Base-by-base conservation (phyloP, 192 early-diverging fungal species). In the Umbelopsis sp. region DNA sequence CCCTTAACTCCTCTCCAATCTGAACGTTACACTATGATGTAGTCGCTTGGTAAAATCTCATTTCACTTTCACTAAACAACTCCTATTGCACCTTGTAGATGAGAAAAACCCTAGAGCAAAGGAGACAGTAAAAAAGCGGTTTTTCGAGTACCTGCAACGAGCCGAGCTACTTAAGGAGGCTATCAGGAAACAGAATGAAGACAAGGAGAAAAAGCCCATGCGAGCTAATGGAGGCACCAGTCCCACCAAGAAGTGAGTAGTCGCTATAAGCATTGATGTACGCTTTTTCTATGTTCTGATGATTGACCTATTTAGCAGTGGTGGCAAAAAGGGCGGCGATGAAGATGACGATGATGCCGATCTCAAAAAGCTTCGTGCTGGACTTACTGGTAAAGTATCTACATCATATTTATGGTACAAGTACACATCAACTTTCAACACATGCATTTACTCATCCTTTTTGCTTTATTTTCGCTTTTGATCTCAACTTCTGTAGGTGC, bases 161-260 rank as follows among this genome's bases (percentile, higher is more conserved):
- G 96, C 97, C 10, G 96, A 99, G 76, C 90, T 91, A 78, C 86
- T 99, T 68, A 98, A 97, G 77, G 93, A 94, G 33, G 92, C 90
- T 79, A 81, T 98, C 27, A 52, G 78, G 50, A 90, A 91, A 66
- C 67, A 89, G 76, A 86, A 88, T 52, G 90, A 95, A 27, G 90
- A 87, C 58, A 76, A 80, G 45, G 81, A 83, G 61, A 83, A 82
- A 23, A 88, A 88, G 51, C 86, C 91, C 20, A 86, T 91, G 49
- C 77, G 82, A 25, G 87, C 85, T 6, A 82, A 87, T 55, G 86
- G 85, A 49, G 71, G 83, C 11, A 76, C 77, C 22, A 66, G 75
- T 30, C 77, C 64, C 2, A 70, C 74, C 35, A 71, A 75, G 37
- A 80, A 80, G 71, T 76, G 79, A 69, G 82, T 72, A 8, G 66